Conservation (phyloP, 306 rosid genomes). For the Lagenaria siceraria region DNA sequence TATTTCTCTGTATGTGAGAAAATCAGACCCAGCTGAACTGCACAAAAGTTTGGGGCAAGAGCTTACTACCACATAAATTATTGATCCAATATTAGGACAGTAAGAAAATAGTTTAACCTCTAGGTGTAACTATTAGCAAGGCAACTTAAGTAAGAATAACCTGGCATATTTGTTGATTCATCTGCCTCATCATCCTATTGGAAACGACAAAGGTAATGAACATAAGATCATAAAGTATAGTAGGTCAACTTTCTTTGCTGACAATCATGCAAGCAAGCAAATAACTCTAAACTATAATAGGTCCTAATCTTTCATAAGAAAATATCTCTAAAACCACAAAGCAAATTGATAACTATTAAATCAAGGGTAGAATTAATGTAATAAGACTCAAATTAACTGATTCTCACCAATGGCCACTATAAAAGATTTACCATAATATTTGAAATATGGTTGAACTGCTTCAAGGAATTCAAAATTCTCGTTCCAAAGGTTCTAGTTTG, state of each 20-base stretch:
- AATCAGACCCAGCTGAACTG: constrained; percentile 91
- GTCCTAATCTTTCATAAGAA: not conserved
- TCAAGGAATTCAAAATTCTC: not conserved
- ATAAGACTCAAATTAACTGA: not conserved
- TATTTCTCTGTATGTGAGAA: constrained; percentile 83
- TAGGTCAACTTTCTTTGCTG: not conserved
- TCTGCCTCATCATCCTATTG: constrained; percentile 81
- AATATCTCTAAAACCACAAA: not conserved
- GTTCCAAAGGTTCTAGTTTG: not conserved
- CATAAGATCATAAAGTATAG: not conserved
- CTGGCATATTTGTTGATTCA: constrained; percentile 42
- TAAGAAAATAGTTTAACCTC: not conserved
- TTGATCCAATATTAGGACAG: not conserved
- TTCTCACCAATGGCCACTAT: not conserved
- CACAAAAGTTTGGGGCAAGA: constrained; percentile 21
- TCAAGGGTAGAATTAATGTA: not conserved
- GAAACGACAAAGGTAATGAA: constrained; percentile 13
- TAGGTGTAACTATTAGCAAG: not conserved
- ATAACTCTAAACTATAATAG: not conserved
- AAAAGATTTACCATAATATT: not conserved
- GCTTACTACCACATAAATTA: constrained; percentile 3
- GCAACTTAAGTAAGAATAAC: constrained; percentile 20
- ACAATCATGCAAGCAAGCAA: not conserved
- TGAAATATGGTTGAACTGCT: not conserved
- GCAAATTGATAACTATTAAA: not conserved